Evolutionary conservation across 805 yeast species (phyloP), one percentile per base, ranked within the genome.

Genomic region (Kazachstania bromeliacearum): DNA sequence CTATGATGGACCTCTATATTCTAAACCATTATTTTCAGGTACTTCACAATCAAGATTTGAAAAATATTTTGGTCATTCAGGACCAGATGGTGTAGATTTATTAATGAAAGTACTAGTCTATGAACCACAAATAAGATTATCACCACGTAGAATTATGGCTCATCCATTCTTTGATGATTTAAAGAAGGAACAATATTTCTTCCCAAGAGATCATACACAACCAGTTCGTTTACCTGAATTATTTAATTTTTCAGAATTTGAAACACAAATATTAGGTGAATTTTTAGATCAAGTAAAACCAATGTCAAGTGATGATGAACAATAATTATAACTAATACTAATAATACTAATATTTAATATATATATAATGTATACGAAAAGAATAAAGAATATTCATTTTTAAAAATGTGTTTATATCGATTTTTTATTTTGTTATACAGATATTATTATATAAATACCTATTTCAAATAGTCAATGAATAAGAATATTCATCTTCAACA

Each of bases 401-500:
- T n/a, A n/a, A n/a, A n/a, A n/a, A n/a, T n/a, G n/a, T n/a, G n/a
- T n/a, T n/a, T n/a, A n/a, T n/a, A n/a, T n/a, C n/a, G n/a, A n/a
- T n/a, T n/a, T n/a, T n/a, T n/a, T n/a, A n/a, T n/a, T n/a, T n/a
- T n/a, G n/a, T n/a, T n/a, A n/a, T n/a, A n/a, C n/a, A n/a, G n/a
- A n/a, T n/a, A n/a, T n/a, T n/a, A n/a, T n/a, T n/a, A n/a, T n/a
- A n/a, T n/a, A n/a, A n/a, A 22, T 12, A 30, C 24, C 14, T 10
- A 14, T 8, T 22, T 56, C 64, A 84, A 48, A 85, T 65, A 21
- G 94, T 87, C 56, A 88, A 72, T 31, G 95, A 81, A 57, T 92
- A 89, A 44, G 94, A 82, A 62, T 88, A 89, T 60, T 89, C 97
- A 54, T 92, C 97, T 59, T 92, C 96, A 40, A 87, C 79, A 57